Conservation (phyloP, 2,329 filamentous ascomycete species). For the Arthroderma sp. region DNA sequence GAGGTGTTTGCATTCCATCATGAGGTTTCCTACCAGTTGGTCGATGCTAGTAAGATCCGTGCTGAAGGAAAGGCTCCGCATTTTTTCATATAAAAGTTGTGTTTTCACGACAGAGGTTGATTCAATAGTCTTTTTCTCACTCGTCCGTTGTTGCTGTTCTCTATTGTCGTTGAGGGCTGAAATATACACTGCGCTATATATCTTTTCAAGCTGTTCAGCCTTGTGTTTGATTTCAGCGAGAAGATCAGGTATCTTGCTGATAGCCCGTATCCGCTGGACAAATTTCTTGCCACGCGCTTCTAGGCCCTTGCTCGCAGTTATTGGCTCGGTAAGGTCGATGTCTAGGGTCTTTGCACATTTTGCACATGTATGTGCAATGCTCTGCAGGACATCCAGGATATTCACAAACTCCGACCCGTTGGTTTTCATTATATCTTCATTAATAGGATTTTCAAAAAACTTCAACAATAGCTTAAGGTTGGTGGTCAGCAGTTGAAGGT, state of each 20-base stretch:
- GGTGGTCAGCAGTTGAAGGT: constrained; percentile 1
- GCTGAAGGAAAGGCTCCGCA: background rate
- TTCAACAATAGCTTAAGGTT: constrained; percentile 1
- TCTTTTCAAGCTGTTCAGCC: constrained; percentile 2
- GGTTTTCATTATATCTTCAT: constrained; percentile 1
- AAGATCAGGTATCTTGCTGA: background rate
- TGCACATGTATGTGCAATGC: constrained; percentile 1
- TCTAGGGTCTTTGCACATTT: constrained; percentile 1
- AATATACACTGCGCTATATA: constrained; percentile 3
- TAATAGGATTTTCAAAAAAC: constrained; percentile 1
- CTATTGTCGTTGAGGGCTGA: background rate
- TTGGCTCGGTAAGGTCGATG: background rate
- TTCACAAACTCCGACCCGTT: background rate
- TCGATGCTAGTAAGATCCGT: background rate
- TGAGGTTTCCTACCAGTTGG: background rate
- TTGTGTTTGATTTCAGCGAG: constrained; percentile 4
- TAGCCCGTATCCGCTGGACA: constrained; percentile 1
- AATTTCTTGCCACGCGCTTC: background rate
- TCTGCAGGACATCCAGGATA: constrained; percentile 1
- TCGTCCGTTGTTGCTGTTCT: background rate
- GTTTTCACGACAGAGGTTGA: background rate
- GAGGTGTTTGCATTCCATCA: constrained; percentile 1
- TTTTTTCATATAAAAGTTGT: background rate
- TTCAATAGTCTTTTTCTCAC: background rate
- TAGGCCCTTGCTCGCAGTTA: background rate